Evolutionary conservation across 1,284 basidiomycete species (phyloP), one percentile per base, ranked within the genome.

Genomic region (Termitomyces sp.): DNA sequence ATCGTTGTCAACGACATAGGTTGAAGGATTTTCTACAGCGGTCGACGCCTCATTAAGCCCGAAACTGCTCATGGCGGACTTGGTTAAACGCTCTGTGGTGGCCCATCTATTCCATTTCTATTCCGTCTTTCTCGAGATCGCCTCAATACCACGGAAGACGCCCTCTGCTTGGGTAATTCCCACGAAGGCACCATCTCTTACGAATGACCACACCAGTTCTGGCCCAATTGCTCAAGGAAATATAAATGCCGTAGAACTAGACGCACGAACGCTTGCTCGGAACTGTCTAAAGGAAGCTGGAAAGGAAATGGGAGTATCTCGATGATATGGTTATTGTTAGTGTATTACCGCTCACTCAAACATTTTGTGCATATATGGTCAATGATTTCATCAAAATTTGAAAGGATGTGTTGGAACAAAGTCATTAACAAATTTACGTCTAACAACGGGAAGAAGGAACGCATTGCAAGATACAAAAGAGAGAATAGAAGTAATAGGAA

Each of bases 71-170:
- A 77, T 92, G 33, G 74, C 83, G 1, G 84, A 90, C 57, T 79
- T 85, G 0, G 79, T 87, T 12, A 82, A 82, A 59, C 81, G 86
- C 0, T 94, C 92, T 1, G 68, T 82, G 0, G 77, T 83, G 21
- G 90, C 88, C 0, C 92, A 94, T 65, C 73, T 97, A 9, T 94
- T 95, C 77, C 83, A 88, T 63, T 84, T 95, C 59, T 94, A 94
- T 64, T 75, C 82, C 0, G 72, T 88, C 1, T 69, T 97, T 5
- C 87, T 88, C 61, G 86, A 92, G 61, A 85, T 96, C 46, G 84
- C 82, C 1, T 83, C 89, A 6, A 79, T 86, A 54, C 81, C 84
- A 0, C 74, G 82, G 28, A 80, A 79, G 60, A 76, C 82, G 9
- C 88, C 90, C 0, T 75, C 77, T n/a, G 77, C 82, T n/a, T 89